Evolutionary conservation across 768 basidiomycete species (phyloP), one percentile per base, ranked within the genome.

Genomic region (Leucogyrophana mollusca): DNA sequence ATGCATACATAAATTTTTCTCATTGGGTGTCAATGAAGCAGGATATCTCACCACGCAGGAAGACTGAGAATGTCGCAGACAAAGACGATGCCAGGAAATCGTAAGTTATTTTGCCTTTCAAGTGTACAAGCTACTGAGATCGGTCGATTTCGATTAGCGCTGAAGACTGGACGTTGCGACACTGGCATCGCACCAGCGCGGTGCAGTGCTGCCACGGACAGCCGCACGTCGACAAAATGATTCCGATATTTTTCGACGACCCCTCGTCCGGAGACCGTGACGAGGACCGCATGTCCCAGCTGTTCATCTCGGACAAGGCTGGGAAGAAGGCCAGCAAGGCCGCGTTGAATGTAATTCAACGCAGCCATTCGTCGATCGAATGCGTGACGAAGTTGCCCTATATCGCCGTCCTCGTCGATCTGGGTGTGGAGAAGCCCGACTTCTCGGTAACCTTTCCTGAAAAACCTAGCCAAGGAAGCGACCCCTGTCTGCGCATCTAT

Each of bases 271-370:
- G 48, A 0, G 18, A 14, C 0, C n/a, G n/a, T n/a, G 18, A 21
- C 14, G 2, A 10, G 4, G 32, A 21, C 5, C 10, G 8, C 1
- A 16, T 50, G 17, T 57, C 52, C 2, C 55, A 55, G 6, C 50
- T 51, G 1, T 53, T 63, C 32, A 45, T 63, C 30, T 57, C 58
- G 6, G 55, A 50, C 45, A 48, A 53, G 30, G 44, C 38, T 10
- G 43, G 34, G 11, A 36, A 45, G n/a, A 23, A 4, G 18, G 8
- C 2, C 21, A 23, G 13, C 20, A 13, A n/a, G 24, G 9, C 3
- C 14, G n/a, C 13, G 13, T 44, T 33, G 11, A 5, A 3, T 7
- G 16, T n/a, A 4, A 45, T 46, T 40, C 23, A 14, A 6, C 41
- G 36, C 16, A 45, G 14, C 14, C 3, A 46, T 18, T 3, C 4